A percentile compares a stretch with the other conserved stretches of the same genome.
Evolutionary conservation across 139 green algal species (phyloP).

Genomic region (Picochlorum sp.): DNA sequence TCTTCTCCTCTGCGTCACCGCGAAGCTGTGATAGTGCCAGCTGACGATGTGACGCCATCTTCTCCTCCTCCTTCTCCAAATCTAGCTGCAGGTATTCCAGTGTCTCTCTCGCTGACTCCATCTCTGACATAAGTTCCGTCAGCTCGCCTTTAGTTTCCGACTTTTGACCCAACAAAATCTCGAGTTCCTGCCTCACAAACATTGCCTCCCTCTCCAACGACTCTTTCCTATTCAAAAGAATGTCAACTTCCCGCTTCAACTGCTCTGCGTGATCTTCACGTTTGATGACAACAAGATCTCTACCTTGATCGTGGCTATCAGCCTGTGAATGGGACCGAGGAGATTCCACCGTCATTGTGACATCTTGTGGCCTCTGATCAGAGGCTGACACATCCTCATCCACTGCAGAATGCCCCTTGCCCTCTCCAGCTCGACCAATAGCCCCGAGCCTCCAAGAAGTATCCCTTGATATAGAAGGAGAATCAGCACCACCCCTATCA

Average conservation of each 20-base stretch:
- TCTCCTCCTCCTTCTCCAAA: constrained; percentile 2
- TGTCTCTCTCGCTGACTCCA: neutral
- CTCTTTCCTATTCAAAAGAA: neutral
- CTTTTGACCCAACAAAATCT: neutral
- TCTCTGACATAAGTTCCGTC: neutral
- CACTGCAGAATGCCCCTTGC: too few relatives aligned
- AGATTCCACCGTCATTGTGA: too few relatives aligned
- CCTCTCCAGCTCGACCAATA: too few relatives aligned
- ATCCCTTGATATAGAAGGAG: too few relatives aligned
- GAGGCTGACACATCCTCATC: too few relatives aligned
- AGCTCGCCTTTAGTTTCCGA: neutral
- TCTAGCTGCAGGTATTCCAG: neutral
- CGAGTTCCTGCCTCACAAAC: neutral
- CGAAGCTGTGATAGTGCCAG: neutral
- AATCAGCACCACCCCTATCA: too few relatives aligned
- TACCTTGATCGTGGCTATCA: too few relatives aligned
- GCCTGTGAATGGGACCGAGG: too few relatives aligned
- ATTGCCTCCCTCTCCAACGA: neutral
- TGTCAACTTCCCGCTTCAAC: constrained; percentile 1
- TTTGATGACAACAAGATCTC: neutral
- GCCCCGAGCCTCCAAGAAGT: too few relatives aligned
- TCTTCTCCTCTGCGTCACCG: neutral
- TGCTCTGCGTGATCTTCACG: neutral
- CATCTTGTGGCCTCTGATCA: too few relatives aligned
- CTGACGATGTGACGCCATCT: neutral